Conservation (phyloP, 495 filamentous ascomycete species). For the Filosporella fistucella region DNA sequence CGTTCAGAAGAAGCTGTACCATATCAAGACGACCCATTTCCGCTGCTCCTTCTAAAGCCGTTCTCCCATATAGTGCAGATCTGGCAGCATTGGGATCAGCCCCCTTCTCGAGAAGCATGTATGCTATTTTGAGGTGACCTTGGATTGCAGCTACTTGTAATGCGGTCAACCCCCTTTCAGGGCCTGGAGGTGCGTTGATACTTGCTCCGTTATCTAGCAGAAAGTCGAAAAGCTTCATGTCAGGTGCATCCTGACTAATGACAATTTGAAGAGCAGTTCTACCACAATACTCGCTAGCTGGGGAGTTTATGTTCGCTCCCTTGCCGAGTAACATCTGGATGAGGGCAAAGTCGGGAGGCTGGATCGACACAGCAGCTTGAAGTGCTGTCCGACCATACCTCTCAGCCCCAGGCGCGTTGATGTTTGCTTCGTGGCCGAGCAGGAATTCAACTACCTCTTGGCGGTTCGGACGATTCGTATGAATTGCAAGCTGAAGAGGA, state of each 20-base stretch:
- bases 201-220: constrained; percentile 1
- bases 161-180: constrained; percentile 3
- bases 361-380: background rate
- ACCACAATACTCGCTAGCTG: background rate
- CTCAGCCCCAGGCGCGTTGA: background rate
- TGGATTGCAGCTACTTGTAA: constrained; percentile 11
- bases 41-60: constrained; percentile 24
- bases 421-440: too few relatives aligned
- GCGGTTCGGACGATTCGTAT: too few relatives aligned
- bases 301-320: background rate
- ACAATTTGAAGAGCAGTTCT: background rate
- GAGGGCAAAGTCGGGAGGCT: too few relatives aligned
- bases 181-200: background rate
- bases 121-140: constrained; percentile 15
- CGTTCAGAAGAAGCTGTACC: constrained; percentile 15
- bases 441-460: too few relatives aligned
- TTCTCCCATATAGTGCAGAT: constrained; percentile 24
- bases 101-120: constrained; percentile 10
- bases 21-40: constrained; percentile 11
- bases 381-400: background rate
- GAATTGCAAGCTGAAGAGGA: too few relatives aligned
- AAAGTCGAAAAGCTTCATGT: background rate
- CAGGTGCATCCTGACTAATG: background rate
- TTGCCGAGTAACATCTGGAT: background rate
- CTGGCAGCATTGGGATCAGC: constrained; percentile 15